Conservation (phyloP, 768 basidiomycete species). For the Lactifluus hygrophoroides region DNA sequence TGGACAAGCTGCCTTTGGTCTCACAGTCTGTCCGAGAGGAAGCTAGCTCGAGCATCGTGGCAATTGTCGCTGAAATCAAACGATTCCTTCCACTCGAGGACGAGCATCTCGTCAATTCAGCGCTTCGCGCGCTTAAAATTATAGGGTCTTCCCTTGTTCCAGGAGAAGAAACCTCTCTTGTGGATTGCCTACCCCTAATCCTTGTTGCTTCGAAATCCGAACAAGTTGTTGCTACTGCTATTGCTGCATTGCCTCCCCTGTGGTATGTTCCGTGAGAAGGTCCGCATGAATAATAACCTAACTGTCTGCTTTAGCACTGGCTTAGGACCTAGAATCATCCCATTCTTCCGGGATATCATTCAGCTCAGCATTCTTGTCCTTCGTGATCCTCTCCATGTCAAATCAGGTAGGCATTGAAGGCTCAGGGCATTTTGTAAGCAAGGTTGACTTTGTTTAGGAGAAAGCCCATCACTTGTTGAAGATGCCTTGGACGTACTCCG, state of each 20-base stretch:
- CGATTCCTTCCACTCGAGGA: slow-evolving; percentile 38
- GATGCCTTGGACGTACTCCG: slow-evolving; percentile 45
- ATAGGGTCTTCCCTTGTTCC: slow-evolving; percentile 48
- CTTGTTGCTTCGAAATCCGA: slow-evolving; percentile 41
- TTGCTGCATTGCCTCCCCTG: slow-evolving; percentile 51
- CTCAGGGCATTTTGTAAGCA: not conserved
- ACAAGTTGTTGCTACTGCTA: slow-evolving; percentile 32
- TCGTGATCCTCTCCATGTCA: slow-evolving; percentile 30
- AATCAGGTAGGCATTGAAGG: slow-evolving; percentile 12
- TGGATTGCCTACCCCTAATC: slow-evolving; percentile 49
- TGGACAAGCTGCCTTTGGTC: slow-evolving; percentile 55
- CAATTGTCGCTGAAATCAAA: slow-evolving; percentile 44
- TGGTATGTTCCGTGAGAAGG: slow-evolving; percentile 37
- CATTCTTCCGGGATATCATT: slow-evolving; percentile 68
- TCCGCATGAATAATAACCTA: slow-evolving; percentile 10
- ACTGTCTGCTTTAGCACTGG: slow-evolving; percentile 39
- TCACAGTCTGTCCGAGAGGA: slow-evolving; percentile 45
- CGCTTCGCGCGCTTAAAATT: slow-evolving; percentile 51
- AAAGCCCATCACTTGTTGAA: slow-evolving; percentile 27
- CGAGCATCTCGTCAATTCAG: slow-evolving; percentile 34
- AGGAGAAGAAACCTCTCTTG: slow-evolving; percentile 60
- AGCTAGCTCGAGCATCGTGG: slow-evolving; percentile 40
- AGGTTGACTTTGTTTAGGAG: slow-evolving; percentile 21
- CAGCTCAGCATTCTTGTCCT: slow-evolving; percentile 45
- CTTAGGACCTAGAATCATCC: slow-evolving; percentile 83